Base-by-base conservation (phyloP, 108 stramenopile species). In the Nitzschia palea region DNA sequence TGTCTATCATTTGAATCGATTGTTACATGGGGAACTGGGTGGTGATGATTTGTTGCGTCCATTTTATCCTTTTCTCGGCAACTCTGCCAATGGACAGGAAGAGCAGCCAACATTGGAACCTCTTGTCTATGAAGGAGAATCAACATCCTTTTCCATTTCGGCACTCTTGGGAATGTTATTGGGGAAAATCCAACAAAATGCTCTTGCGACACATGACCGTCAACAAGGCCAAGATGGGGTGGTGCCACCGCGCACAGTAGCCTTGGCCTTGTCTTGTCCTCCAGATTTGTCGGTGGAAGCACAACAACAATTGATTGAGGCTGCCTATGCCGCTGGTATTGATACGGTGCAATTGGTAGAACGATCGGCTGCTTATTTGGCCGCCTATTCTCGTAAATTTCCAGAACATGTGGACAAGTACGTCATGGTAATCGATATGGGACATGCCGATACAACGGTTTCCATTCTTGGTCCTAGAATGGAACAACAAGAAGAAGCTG, bases 381-480 rank as follows among this genome's bases (percentile, higher is more conserved):
- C 67, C 1, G 45, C 66, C 18, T 81, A 82, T 52, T 30, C 55
- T 31, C 68, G 69, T 6, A 78, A 75, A 37, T 82, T 82, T 75
- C 59, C 68, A 4, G 65, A 63, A 8, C 48, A 40, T 12, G 10
- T 14, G n/a, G 57, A 59, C 18, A 35, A 59, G 35, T 59, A 35
- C 37, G 57, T 59, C 20, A 37, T 59, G 58, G 65, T 83, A 12
- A 69, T 83, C 33, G 82, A 83, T 44, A 78, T 83, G 79, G 82
- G 82, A 15, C 78, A 83, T 63, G 75, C 68, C 25, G 65, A 76
- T 36, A 80, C 73, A 4, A 35, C 50, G 9, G 68, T 83, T 2
- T 67, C 82, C 3, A 50, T 83, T 1, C 34, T 80, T 26, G 44
- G 58, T 44, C 27, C 65, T 48, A 45, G 42, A n/a, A 40, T n/a